Conservation (phyloP, 495 filamentous ascomycete genomes). For the Eremomyces bilateralis region DNA sequence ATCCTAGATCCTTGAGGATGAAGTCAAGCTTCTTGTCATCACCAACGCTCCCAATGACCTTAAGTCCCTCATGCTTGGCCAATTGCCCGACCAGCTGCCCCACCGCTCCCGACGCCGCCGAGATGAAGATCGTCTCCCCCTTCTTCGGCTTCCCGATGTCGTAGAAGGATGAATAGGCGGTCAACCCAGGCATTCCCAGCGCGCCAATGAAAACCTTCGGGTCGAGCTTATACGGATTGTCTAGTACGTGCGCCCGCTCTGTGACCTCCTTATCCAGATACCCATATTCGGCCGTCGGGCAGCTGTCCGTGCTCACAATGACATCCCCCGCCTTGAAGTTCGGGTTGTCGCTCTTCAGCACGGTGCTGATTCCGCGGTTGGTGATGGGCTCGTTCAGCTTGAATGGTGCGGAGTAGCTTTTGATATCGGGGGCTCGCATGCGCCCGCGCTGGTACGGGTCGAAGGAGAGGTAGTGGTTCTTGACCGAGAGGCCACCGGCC, state of each 20-base stretch:
- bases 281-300: slow-evolving; percentile 17
- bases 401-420: slow-evolving; percentile 20
- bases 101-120: slow-evolving; percentile 62
- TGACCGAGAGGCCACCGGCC: slow-evolving; percentile 43
- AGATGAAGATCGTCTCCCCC: slow-evolving; percentile 77
- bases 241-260: slow-evolving; percentile 14
- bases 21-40: slow-evolving; percentile 30
- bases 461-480: slow-evolving; percentile 59
- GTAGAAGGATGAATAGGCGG: slow-evolving; percentile 60
- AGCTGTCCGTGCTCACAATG: slow-evolving; percentile 2
- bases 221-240: slow-evolving; percentile 42
- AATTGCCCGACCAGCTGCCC: slow-evolving; percentile 69
- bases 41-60: slow-evolving; percentile 52
- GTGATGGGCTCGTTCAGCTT: slow-evolving; percentile 20
- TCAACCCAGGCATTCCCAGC: slow-evolving; percentile 75
- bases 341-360: slow-evolving; percentile 16
- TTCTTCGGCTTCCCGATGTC: slow-evolving; percentile 69
- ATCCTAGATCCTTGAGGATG: slow-evolving; percentile 26
- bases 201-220: slow-evolving; percentile 43
- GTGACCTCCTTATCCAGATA: slow-evolving; percentile 9
- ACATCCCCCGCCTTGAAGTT: slow-evolving; percentile 19
- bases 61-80: slow-evolving; percentile 70
- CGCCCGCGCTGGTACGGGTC: slow-evolving; percentile 78
- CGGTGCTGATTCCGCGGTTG: slow-evolving; percentile 16
- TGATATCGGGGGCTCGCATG: slow-evolving; percentile 18